Percentiles rank a stretch among this genome's conserved stretches.
phyloP scores from a whole-genome alignment of 2,329 filamentous ascomycete genomes.

The Aureobasidium namibiae region DNA sequence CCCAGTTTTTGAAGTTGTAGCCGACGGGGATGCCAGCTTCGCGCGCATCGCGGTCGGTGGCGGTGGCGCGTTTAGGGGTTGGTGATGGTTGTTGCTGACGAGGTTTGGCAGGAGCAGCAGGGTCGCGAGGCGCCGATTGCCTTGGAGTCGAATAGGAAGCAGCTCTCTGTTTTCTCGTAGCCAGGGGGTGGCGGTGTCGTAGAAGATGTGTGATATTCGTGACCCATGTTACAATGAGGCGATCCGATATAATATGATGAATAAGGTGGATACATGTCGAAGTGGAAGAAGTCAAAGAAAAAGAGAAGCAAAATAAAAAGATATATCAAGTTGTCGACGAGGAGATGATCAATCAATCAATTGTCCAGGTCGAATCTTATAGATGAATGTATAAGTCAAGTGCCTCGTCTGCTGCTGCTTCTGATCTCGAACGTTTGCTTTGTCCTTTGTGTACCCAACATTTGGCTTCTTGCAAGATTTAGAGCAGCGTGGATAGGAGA shows the following conservation, averaged over 20 bases:
- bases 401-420: not conserved
- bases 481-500: too few relatives aligned
- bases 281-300: not conserved
- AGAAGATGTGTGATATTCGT: slow-evolving; percentile 41
- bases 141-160: slow-evolving; percentile 32
- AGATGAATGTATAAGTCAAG: not conserved
- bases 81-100: slow-evolving; percentile 27
- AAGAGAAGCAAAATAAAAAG: not conserved
- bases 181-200: slow-evolving; percentile 39
- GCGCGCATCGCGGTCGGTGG: slow-evolving; percentile 58
- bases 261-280: slow-evolving; percentile 8
- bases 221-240: slow-evolving; percentile 40
- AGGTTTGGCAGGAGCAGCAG: slow-evolving; percentile 42
- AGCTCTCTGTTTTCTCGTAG: slow-evolving; percentile 23
- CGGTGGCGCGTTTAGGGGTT: slow-evolving; percentile 33
- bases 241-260: slow-evolving; percentile 20
- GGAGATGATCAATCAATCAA: too few relatives aligned
- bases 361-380: not conserved
- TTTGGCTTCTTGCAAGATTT: slow-evolving; percentile 12
- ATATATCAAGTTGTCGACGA: not conserved
- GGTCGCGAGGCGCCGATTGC: slow-evolving; percentile 45
- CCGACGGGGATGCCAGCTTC: slow-evolving; percentile 68
- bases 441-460: slow-evolving; percentile 7
- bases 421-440: slow-evolving; percentile 1
- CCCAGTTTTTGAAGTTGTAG: slow-evolving; percentile 98